Evolutionary conservation across 179 eudicot genomes (phyloP), one percentile per base, ranked within the genome.

Genomic region (Beta macrorhiza): DNA sequence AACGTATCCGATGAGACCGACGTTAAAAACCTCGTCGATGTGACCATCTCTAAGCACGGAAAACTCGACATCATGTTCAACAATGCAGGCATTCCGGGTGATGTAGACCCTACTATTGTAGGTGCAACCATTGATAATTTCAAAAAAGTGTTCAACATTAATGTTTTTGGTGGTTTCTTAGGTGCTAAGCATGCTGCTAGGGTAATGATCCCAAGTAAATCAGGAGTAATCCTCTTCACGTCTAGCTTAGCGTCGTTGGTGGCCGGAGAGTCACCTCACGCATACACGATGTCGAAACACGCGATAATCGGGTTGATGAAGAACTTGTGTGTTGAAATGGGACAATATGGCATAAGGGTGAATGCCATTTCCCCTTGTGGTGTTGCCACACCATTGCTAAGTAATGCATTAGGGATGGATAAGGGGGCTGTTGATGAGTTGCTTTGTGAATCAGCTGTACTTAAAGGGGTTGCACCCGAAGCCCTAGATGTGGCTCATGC

Each of bases 151-250:
- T 87, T 90, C 49, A 81, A 87, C 0, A 79, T 84, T 12, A 88
- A 88, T 25, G 82, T 88, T 5, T 77, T 37, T 5, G 90, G 92
- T 0, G 83, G 83, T 11, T 90, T 84, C 78, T 32, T 83, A 0
- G 79, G 89, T 0, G 86, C 90, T 53, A 88, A 90, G 82, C 86
- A 88, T 2, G 90, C 92, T 0, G 91, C 92, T 1, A 58, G 84
- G 58, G 89, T 81, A 6, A 89, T 89, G 91, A 80, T 84, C 72
- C 89, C 88, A 1, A 64, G 58, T 0, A 83, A 82, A 11, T 82
- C 68, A 2, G 92, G 91, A 1, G 81, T 83, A 16, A 88, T 88
- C 25, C 42, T 90, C 0, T 88, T 88, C 83, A 85, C 89, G 0
- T 79, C 85, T 0, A 90, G 89, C 63, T 0, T 79, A 0, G 85